A percentile compares a stretch with the other conserved stretches of the same genome.
Evolutionary conservation across 495 filamentous ascomycete species (phyloP).

Genomic region (Sphaerosporella brunnea): DNA sequence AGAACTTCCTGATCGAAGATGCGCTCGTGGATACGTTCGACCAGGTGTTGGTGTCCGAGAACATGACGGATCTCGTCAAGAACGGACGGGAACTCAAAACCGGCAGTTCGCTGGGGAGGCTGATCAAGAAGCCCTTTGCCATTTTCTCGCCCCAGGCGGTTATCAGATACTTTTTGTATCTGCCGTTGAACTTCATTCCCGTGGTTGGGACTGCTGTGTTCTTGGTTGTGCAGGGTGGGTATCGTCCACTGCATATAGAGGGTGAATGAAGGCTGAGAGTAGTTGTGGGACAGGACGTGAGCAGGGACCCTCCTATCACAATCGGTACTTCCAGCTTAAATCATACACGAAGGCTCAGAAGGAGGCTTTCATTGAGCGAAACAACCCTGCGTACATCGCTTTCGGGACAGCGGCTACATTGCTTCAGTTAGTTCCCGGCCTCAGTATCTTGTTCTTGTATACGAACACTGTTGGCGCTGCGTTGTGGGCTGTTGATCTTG

Average conservation of each 20-base stretch:
- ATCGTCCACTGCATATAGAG: not conserved
- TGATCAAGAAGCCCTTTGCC: constrained; percentile 51
- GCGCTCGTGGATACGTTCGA: constrained; percentile 86
- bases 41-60: constrained; percentile 45
- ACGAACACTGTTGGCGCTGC: constrained; percentile 70
- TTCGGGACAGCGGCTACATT: constrained; percentile 19
- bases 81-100: constrained; percentile 53
- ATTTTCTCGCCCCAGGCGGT: constrained; percentile 30
- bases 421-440: constrained; percentile 55
- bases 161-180: constrained; percentile 30
- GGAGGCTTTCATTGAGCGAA: constrained; percentile 12
- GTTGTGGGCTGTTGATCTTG: constrained; percentile 88
- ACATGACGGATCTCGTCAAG: constrained; percentile 41
- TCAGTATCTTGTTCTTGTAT: constrained; percentile 66
- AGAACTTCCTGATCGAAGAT: constrained; percentile 57
- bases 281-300: constrained; percentile 5
- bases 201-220: constrained; percentile 74
- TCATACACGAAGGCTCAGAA: constrained; percentile 30
- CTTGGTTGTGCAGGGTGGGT: constrained; percentile 50
- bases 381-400: constrained; percentile 17
- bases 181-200: constrained; percentile 83
- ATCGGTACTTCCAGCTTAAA: constrained; percentile 73
- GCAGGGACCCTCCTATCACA: constrained; percentile 15
- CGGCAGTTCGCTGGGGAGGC: constrained; percentile 49
- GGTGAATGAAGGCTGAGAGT: not conserved